phyloP scores from a whole-genome alignment of 129 eudicot genomes.

The Flaveria brownii region DNA sequence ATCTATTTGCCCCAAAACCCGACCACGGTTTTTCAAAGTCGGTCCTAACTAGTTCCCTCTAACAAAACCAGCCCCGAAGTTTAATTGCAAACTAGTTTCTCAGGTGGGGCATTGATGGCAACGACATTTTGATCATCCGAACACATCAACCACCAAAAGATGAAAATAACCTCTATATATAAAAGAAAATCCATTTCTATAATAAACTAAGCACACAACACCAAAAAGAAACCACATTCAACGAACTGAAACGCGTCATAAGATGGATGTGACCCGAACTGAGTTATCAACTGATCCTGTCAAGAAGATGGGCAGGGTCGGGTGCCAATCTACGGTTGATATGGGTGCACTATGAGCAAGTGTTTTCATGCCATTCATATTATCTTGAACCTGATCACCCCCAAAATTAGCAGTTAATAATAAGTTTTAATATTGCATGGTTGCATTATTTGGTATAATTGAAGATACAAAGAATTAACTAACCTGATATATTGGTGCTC shows the following conservation, averaged over 20 bases:
- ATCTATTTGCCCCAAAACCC: constrained; percentile 12
- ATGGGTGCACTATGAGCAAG: constrained; percentile 82
- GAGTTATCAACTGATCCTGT: constrained; percentile 97
- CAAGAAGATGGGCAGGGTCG: constrained; percentile 80
- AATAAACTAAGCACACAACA: constrained; percentile 21
- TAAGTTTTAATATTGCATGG: background rate
- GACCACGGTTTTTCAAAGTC: background rate
- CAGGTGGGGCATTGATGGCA: too few species aligned
- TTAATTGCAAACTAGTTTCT: background rate
- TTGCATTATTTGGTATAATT: background rate
- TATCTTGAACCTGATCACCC: constrained; percentile 61
- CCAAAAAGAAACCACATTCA: constrained; percentile 5
- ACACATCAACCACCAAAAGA: background rate
- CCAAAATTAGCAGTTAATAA: background rate
- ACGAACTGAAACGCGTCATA: constrained; percentile 33
- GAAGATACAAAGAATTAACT: constrained; percentile 4
- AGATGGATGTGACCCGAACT: constrained; percentile 78
- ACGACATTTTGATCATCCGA: background rate
- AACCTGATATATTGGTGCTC: constrained; percentile 96
- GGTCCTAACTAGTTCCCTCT: background rate
- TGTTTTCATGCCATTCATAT: constrained; percentile 64
- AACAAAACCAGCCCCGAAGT: constrained; percentile 3
- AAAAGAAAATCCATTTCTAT: constrained; percentile 6
- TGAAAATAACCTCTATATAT: constrained; percentile 14
- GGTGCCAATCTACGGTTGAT: constrained; percentile 99